Base-by-base conservation (phyloP, 139 green algal genomes). In the Chlamydomonas sp. region DNA sequence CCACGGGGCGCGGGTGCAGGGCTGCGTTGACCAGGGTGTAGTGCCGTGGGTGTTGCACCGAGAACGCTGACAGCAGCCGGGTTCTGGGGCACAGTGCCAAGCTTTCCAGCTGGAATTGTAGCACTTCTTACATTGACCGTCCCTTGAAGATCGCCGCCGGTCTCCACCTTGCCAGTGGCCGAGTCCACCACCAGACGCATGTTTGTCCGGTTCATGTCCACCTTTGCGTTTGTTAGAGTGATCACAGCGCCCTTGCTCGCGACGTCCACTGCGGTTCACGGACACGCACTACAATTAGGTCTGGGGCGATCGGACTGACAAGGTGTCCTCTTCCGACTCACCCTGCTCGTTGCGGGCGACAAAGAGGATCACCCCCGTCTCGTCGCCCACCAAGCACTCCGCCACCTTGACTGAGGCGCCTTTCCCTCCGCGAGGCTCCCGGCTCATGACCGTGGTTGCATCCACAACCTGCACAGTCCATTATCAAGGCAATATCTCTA, bases 121-220 rank as follows among this genome's bases (percentile, higher is more conserved):
- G 31, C 31, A 63, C 20, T 59, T 3, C 63, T 84, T 31, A 90
- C 81, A 66, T 86, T 85, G 5, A 79, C 57, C 14, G n/a, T 9
- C 1, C 3, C 83, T 3, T 59, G 3, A 15, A 67, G 80, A 85
- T 84, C 59, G 62, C n/a, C 63, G 2, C 86, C 88, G 1, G 85
- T 79, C 85, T 97, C 95, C 14, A 98, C 88, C 58, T 93, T 93
- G 31, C 96, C 96, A 75, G 31, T 49, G 31, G 83, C 94, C 87
- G 96, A 89, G 81, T 98, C 93, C 10, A 99, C 94, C 9, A 87
- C 93, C 20, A 99, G 89, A 14, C 97, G 93, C 97, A 99, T 98
- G 18, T 93, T 97, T 7, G 96, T 96, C 14, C 93, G 94, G 82
- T 94, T 98, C 94, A 99, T 98, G 79, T 99, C 97, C 10, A 99